Evolutionary conservation across 169 alveolate species (phyloP).

Genomic region (Plasmodium sp.): DNA sequence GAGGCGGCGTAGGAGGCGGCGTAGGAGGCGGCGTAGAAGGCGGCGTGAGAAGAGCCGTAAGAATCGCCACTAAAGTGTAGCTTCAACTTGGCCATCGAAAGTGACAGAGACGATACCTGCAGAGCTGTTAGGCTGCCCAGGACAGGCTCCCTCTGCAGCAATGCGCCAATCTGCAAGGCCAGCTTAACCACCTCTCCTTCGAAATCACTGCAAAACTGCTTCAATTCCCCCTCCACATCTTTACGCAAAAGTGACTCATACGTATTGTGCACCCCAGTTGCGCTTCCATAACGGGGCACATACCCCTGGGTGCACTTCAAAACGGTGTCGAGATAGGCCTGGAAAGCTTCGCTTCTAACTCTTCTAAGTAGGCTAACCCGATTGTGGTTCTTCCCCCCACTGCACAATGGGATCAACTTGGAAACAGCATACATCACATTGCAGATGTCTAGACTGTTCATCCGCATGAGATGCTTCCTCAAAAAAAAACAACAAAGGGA

Average conservation of each 20-base stretch:
- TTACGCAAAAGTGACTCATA: not conserved
- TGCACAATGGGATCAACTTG: not conserved
- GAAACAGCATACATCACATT: constrained; percentile 22
- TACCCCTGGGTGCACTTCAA: not conserved
- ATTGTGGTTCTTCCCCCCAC: not conserved
- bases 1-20: not conserved
- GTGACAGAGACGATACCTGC: constrained; percentile 40
- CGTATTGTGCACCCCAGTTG: not conserved
- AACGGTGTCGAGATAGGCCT: not conserved
- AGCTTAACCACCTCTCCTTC: not conserved
- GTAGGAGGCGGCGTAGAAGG: not conserved
- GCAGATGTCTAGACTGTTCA: constrained; percentile 44
- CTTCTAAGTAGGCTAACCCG: not conserved
- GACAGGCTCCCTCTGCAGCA: constrained; percentile 6
- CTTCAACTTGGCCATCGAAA: constrained; percentile 42
- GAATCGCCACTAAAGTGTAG: constrained; percentile 1
- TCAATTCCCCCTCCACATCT: not conserved
- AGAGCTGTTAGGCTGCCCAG: not conserved
- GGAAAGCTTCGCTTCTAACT: not conserved
- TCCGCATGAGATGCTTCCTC: not conserved
- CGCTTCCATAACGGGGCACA: not conserved
- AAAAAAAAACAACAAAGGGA: not conserved
- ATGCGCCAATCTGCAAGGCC: not conserved
- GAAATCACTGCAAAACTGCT: not conserved
- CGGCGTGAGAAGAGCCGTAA: not conserved